Evolutionary conservation across 192 early-diverging fungal genomes (phyloP).

Genomic region (Rhizophagus sp.): DNA sequence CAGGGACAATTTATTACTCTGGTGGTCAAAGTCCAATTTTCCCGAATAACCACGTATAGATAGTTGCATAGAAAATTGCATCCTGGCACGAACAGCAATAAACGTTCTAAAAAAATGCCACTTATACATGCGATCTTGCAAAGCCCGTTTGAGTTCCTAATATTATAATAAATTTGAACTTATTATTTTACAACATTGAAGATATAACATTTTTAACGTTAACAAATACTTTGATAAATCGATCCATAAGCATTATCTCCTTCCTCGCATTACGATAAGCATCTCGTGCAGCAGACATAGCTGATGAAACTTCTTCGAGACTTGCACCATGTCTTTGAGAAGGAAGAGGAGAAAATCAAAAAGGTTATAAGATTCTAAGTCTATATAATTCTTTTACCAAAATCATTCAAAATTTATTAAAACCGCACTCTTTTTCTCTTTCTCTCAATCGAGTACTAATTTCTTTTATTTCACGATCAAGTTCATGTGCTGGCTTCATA

Average conservation of each 20-base stretch:
- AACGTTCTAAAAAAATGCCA: slow-evolving; percentile 73
- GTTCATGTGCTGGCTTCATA: slow-evolving; percentile 39
- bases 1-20: slow-evolving; percentile 58
- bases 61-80: slow-evolving; percentile 74
- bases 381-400: not conserved
- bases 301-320: slow-evolving; percentile 62
- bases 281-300: slow-evolving; percentile 48
- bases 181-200: not conserved
- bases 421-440: slow-evolving; percentile 48
- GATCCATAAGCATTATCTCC: slow-evolving; percentile 50
- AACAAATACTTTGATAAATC: slow-evolving; percentile 47
- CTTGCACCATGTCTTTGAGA: slow-evolving; percentile 51
- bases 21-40: slow-evolving; percentile 75
- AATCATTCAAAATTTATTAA: not conserved
- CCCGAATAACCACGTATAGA: slow-evolving; percentile 82
- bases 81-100: slow-evolving; percentile 73
- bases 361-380: not conserved
- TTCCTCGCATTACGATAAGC: slow-evolving; percentile 58
- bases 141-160: slow-evolving; percentile 53
- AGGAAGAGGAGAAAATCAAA: not conserved
- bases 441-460: slow-evolving; percentile 51
- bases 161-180: not conserved
- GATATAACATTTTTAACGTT: not conserved
- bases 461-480: slow-evolving; percentile 65
- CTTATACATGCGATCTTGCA: slow-evolving; percentile 57